Conservation (phyloP, 176 grass and related monocot species). For the Musa itinerans region DNA sequence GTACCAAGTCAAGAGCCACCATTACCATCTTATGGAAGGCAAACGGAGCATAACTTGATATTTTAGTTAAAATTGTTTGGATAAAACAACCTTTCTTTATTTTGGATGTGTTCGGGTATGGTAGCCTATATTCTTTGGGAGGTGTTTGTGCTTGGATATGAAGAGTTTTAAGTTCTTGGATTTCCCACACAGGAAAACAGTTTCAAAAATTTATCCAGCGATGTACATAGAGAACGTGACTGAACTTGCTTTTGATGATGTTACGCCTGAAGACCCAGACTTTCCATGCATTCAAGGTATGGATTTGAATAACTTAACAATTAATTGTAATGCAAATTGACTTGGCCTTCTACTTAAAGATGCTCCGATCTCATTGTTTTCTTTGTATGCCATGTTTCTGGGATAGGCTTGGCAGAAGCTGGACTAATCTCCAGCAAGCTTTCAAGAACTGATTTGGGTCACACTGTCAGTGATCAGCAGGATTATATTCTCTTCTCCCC, state of each 20-base stretch:
- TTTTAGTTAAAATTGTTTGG: slow-evolving; percentile 8
- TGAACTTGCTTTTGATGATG: slow-evolving; percentile 96
- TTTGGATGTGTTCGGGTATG: no score
- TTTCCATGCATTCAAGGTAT: slow-evolving; percentile 88
- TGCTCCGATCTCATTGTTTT: not conserved
- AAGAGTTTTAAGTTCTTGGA: slow-evolving; percentile 23
- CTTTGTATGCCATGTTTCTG: slow-evolving; percentile 22
- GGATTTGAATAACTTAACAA: slow-evolving; percentile 5
- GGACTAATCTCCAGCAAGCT: slow-evolving; percentile 87
- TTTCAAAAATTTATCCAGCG: slow-evolving; percentile 88
- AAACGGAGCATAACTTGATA: slow-evolving; percentile 1
- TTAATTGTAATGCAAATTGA: not conserved
- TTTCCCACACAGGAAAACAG: slow-evolving; percentile 52
- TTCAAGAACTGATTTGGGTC: slow-evolving; percentile 43
- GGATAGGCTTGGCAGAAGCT: slow-evolving; percentile 76
- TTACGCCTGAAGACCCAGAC: slow-evolving; percentile 74
- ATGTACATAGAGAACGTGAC: slow-evolving; percentile 90
- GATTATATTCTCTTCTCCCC: slow-evolving; percentile 49
- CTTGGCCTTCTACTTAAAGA: not conserved
- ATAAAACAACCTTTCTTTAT: not conserved
- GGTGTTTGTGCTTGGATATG: not conserved
- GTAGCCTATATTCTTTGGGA: not conserved
- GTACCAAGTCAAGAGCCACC: not conserved
- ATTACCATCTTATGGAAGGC: not conserved
- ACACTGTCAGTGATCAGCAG: slow-evolving; percentile 29